Evolutionary conservation across 768 basidiomycete species (phyloP), one percentile per base, ranked within the genome.

Genomic region (Trametes cingulata): DNA sequence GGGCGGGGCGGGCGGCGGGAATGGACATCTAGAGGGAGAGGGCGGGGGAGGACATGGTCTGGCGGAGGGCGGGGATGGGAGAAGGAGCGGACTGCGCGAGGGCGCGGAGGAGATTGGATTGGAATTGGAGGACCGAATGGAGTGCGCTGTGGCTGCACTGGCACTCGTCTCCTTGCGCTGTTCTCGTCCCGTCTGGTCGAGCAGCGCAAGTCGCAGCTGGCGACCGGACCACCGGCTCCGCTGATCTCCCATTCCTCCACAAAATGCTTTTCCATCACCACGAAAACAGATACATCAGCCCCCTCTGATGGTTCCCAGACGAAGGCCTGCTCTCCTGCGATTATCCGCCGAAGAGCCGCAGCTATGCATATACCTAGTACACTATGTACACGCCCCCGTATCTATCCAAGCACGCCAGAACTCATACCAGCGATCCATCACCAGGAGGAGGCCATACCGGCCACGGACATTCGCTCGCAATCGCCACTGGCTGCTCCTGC

Each of bases 61-160:
- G 17, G 51, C n/a, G 35, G 45, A 45, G 56, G 36, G 20, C 24
- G 52, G 48, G 10, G 53, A 33, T 33, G 29, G 29, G 29, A 4
- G 50, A 37, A 52, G 55, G 45, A 47, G 61, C 45, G 41, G 60
- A 46, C 42, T 55, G 54, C 48, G 53, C 41, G 55, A 41, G 43
- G 25, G 61, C 35, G 43, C 46, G 39, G 20, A 25, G 52, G 40
- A 33, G 17, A 22, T 40, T 35, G 52, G 36, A 24, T 48, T 33
- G 33, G 48, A 48, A 15, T 6, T 12, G 50, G 10, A 24, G 13
- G 50, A 52, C 33, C 6, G 14, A 19, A 36, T 8, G 5, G 15
- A 20, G 19, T 43, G 19, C 8, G 42, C 15, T 17, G 47, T 48
- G 47, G 47, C 47, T 29, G 51, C 20, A 37, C 19, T 10, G 27